These are phyloP conservation scores for Raphanus sativus DNA, from an alignment of 345 rosid species.

Conservation along the genomic window DNA sequence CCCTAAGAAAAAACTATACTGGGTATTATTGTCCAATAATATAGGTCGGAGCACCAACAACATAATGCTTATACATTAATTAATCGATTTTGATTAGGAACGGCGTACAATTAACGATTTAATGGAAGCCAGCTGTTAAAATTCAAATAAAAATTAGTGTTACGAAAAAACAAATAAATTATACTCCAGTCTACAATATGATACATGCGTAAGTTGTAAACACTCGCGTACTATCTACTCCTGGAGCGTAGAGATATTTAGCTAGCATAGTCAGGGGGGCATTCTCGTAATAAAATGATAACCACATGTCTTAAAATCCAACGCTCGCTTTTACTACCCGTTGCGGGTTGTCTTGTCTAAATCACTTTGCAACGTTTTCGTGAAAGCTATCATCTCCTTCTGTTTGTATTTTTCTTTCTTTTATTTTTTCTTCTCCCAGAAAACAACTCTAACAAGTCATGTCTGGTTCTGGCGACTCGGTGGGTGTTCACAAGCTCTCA, in stretches of 20 bases:
- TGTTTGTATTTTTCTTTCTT: not conserved
- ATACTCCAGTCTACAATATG: no score
- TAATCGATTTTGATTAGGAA: slow-evolving; percentile 3
- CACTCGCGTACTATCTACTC: not conserved
- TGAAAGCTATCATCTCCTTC: slow-evolving; percentile 19
- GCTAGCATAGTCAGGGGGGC: slow-evolving; percentile 3
- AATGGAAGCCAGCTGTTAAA: slow-evolving; percentile 17
- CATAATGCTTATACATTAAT: not conserved
- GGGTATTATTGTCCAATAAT: slow-evolving; percentile 30
- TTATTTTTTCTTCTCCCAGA: not conserved
- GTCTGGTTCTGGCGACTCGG: slow-evolving; percentile 52
- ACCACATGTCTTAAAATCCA: slow-evolving; percentile 7
- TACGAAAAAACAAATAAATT: not conserved
- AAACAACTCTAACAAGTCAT: slow-evolving; percentile 30
- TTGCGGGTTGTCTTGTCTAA: slow-evolving; percentile 27
- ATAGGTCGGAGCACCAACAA: slow-evolving; percentile 19
- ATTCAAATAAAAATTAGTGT: not conserved
- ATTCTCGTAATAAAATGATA: slow-evolving; percentile 18
- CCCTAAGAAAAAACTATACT: slow-evolving; percentile 18
- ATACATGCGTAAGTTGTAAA: slow-evolving; percentile 11
- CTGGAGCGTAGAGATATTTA: not conserved
- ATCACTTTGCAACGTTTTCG: slow-evolving; percentile 24
- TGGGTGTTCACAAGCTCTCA: slow-evolving; percentile 38
- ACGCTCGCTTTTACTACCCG: slow-evolving; percentile 31
- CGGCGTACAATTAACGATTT: slow-evolving; percentile 5